These are phyloP conservation scores for Coffea canephora DNA, from an alignment of 257 asterid genomes.

Conservation along the genomic window DNA sequence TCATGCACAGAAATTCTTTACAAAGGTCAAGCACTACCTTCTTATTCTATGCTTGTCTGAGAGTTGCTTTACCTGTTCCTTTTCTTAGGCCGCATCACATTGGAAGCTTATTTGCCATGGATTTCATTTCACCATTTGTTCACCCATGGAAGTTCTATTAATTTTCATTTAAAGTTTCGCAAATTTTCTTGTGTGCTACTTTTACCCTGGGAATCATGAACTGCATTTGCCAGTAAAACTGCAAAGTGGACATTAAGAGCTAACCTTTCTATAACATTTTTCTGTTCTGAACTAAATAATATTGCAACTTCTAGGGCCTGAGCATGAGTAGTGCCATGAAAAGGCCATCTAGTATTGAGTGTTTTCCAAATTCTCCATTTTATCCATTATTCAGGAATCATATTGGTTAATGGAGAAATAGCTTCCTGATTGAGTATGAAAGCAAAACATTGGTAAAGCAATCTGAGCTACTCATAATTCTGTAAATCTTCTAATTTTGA, in stretches of 20 bases:
- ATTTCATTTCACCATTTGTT: neutral
- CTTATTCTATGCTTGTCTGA: conserved; percentile 30
- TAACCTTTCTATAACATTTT: neutral
- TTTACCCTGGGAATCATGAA: neutral
- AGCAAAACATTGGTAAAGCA: neutral
- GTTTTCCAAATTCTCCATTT: neutral
- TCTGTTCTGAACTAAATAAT: neutral
- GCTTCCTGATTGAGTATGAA: neutral
- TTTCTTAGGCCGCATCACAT: neutral
- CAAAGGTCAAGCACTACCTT: conserved; percentile 71
- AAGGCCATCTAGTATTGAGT: neutral
- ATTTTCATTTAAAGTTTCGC: neutral
- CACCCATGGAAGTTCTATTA: neutral
- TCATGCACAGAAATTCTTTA: conserved; percentile 97
- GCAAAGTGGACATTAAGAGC: neutral
- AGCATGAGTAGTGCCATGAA: neutral
- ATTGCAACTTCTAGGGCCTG: neutral
- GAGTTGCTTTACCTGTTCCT: conserved; percentile 14
- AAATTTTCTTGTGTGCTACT: no score
- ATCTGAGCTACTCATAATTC: neutral
- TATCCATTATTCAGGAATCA: neutral
- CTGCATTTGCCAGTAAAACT: neutral
- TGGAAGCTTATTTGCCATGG: neutral
- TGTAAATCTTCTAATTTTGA: neutral
- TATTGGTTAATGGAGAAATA: neutral